A percentile compares a stretch with the other conserved stretches of the same genome.
Conservation (phyloP, 768 basidiomycete genomes). For the Xerocomellus intermedius region DNA sequence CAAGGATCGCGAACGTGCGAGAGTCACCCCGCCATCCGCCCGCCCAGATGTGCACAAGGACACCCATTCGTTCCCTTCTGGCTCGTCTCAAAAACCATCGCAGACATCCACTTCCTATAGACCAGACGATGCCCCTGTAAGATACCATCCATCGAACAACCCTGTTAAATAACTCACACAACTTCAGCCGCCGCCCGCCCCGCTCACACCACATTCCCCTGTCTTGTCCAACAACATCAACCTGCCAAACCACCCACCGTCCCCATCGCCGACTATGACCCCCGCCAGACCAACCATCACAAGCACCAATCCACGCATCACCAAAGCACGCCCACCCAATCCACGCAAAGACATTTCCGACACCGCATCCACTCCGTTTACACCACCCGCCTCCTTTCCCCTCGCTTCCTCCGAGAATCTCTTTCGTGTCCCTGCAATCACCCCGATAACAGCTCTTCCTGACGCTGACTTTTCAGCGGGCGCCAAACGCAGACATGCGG, state of each 20-base stretch:
- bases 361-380: conserved; percentile 8
- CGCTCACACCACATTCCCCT: conserved; percentile 35
- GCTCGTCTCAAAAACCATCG: conserved; percentile 17
- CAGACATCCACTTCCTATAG: conserved; percentile 17
- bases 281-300: conserved; percentile 14
- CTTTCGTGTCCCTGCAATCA: conserved; percentile 26
- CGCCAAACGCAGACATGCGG: conserved; percentile 71
- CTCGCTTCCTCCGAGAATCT: conserved; percentile 30
- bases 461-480: conserved; percentile 46
- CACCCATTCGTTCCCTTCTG: conserved; percentile 14
- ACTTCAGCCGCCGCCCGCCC: conserved; percentile 18
- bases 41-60: conserved; percentile 22
- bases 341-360: conserved; percentile 31
- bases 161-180: conserved; percentile 5
- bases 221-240: conserved; percentile 20
- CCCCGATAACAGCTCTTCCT: conserved; percentile 32
- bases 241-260: conserved; percentile 15
- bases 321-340: conserved; percentile 29
- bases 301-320: conserved; percentile 21
- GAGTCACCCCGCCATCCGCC: conserved; percentile 24
- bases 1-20: conserved; percentile 45
- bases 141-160: conserved; percentile 14
- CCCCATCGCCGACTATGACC: conserved; percentile 31
- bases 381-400: conserved; percentile 20
- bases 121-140: conserved; percentile 30